Evolutionary conservation across 176 grass and related monocot species (phyloP).

Genomic region (Musa beccarii): DNA sequence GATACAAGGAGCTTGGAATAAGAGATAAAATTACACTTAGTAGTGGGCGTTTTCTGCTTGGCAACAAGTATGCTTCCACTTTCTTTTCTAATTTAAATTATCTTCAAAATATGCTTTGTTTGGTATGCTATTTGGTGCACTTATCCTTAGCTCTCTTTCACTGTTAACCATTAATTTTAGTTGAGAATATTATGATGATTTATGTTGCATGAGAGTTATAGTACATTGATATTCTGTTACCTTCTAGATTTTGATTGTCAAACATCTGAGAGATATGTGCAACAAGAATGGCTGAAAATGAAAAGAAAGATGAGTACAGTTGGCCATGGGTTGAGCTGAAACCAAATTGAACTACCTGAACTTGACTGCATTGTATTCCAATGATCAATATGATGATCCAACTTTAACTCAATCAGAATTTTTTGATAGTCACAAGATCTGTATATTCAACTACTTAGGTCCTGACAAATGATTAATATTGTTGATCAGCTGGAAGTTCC

Average conservation of each 20-base stretch:
- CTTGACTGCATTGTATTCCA: no score
- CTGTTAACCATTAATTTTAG: no score
- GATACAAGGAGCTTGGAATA: conserved; percentile 98
- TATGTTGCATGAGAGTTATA: not conserved
- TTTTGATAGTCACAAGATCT: no score
- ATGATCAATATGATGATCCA: no score
- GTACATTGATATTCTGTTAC: not conserved
- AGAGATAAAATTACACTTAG: conserved; percentile 99
- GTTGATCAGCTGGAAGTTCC: no score
- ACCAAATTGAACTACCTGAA: not conserved
- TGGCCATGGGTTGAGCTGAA: not conserved
- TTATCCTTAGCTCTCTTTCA: conserved; percentile 7
- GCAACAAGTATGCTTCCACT: conserved; percentile 83
- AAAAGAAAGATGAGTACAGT: not conserved
- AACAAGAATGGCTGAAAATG: no score
- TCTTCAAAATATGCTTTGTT: not conserved
- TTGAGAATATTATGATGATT: not conserved
- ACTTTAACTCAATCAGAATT: no score
- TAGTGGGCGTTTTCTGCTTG: conserved; percentile 96
- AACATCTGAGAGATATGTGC: no score
- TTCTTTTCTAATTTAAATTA: conserved; percentile 14
- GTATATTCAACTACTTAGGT: no score
- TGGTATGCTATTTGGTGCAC: not conserved
- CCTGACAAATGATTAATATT: no score
- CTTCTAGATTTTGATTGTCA: not conserved